Evolutionary conservation across 1,284 basidiomycete genomes (phyloP), one percentile per base, ranked within the genome.

Genomic region (Takashimella tepidaria): DNA sequence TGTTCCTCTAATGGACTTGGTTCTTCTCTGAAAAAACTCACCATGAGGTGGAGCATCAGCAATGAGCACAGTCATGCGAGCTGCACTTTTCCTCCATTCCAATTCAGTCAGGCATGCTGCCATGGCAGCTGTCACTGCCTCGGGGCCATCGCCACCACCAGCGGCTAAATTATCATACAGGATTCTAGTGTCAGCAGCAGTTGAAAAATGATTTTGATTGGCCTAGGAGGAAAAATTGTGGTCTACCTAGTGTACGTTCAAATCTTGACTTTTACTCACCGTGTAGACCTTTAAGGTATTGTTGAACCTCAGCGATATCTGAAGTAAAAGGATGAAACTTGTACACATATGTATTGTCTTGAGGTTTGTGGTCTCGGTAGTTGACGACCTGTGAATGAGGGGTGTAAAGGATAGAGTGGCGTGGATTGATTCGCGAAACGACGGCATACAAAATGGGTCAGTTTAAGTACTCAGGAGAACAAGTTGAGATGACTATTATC

Each of bases 21-120:
- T n/a, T n/a, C n/a, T 23, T 37, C 5, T 6, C 12, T 21, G n/a
- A 41, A 41, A n/a, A 23, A 40, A 58, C 69, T 54, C 47, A 71
- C 72, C 95, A 77, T 99, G 95, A 24, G 95, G 92, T 23, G 95
- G 96, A 0, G 95, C 95, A 80, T 99, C 96, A 10, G 96, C 92
- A 65, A 98, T 92, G 61, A 93, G 82, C 5, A 93, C 89, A 47
- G 92, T 83, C 88, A 98, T 97, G 79, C 90, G 96, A 68, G 88
- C 92, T 16, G 95, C 91, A 50, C 84, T 77, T 47, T 82, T 80
- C 62, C 96, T 81, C 96, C 96, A 99, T 41, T 92, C 87, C 83
- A 97, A 87, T 10, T 77, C 74, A 53, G 84, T 83, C 61, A 92
- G 71, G 13, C 86, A 86, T 62, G 93, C 92, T 6, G 85, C 85